Conservation (phyloP, 768 basidiomycete species). For the Auriscalpium orientale region DNA sequence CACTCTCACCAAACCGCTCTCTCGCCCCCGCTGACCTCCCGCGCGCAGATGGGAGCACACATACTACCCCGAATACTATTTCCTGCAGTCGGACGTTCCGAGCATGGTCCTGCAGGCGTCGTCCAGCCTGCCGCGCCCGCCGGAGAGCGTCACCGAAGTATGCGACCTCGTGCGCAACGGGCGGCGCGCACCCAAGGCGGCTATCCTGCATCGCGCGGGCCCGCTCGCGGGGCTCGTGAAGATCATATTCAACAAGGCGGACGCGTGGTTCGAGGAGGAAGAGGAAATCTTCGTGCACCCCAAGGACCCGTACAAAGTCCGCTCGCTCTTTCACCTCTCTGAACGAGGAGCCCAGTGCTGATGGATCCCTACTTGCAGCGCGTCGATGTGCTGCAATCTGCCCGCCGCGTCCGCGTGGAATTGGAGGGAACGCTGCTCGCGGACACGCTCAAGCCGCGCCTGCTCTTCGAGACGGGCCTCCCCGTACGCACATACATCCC, state of each 20-base stretch:
- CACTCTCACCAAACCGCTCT: not conserved
- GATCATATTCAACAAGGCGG: slow-evolving; percentile 43
- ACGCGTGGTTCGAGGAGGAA: slow-evolving; percentile 67
- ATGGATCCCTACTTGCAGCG: slow-evolving; percentile 31
- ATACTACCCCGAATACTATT: not conserved
- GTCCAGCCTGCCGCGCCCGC: not conserved
- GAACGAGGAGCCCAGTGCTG: not conserved
- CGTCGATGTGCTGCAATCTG: slow-evolving; percentile 52
- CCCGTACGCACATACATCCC: slow-evolving; percentile 56
- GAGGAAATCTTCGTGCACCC: slow-evolving; percentile 54
- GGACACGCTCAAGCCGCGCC: slow-evolving; percentile 43
- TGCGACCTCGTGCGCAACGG: not conserved
- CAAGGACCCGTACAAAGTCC: slow-evolving; percentile 64
- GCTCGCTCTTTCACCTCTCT: not conserved
- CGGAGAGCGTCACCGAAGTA: not conserved
- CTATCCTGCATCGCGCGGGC: not conserved
- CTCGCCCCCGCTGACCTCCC: not conserved
- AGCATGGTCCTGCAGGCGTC: not conserved
- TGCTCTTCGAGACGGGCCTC: slow-evolving; percentile 53
- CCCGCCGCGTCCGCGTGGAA: slow-evolving; percentile 53
- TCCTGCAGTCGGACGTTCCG: not conserved
- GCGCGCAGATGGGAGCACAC: not conserved
- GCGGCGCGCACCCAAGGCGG: not conserved
- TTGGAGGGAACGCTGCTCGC: slow-evolving; percentile 54
- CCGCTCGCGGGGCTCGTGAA: slow-evolving; percentile 33